Evolutionary conservation across 2,329 filamentous ascomycete genomes (phyloP).

Genomic region (Nemania bipapillata): DNA sequence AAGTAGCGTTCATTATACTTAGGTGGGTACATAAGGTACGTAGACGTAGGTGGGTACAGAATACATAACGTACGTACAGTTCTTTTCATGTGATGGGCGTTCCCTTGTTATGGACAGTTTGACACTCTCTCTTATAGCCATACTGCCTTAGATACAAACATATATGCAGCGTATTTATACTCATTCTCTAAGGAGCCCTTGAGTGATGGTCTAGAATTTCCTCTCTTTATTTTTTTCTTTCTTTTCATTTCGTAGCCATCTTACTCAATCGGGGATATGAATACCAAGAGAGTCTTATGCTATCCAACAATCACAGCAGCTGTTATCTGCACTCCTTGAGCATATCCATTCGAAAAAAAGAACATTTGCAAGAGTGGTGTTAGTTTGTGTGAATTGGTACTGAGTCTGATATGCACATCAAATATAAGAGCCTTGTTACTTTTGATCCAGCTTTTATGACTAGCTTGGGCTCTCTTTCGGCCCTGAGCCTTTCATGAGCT

Average conservation of each 20-base stretch:
- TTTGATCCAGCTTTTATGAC: conserved; percentile 23
- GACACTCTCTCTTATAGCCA: no score
- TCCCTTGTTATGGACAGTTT: no score
- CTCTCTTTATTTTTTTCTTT: no score
- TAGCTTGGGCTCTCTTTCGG: conserved; percentile 38
- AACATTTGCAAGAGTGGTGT: conserved; percentile 18
- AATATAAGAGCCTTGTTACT: conserved; percentile 26
- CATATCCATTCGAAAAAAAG: conserved; percentile 1
- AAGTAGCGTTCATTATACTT: no score
- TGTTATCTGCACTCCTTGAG: background rate
- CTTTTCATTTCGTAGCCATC: background rate
- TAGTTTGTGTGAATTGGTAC: conserved; percentile 35
- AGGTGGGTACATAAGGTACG: no score
- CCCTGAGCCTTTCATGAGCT: conserved; percentile 27
- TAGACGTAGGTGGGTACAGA: no score
- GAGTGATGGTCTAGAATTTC: no score
- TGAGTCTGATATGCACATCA: background rate
- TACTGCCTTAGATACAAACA: no score
- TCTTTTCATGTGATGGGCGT: no score
- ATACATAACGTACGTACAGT: no score
- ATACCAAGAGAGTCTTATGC: background rate
- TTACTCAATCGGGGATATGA: background rate
- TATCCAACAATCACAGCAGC: background rate
- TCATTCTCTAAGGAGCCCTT: no score
- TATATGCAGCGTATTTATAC: no score